Conservation (phyloP, 192 early-diverging fungal genomes). For the Backusella sp. region DNA sequence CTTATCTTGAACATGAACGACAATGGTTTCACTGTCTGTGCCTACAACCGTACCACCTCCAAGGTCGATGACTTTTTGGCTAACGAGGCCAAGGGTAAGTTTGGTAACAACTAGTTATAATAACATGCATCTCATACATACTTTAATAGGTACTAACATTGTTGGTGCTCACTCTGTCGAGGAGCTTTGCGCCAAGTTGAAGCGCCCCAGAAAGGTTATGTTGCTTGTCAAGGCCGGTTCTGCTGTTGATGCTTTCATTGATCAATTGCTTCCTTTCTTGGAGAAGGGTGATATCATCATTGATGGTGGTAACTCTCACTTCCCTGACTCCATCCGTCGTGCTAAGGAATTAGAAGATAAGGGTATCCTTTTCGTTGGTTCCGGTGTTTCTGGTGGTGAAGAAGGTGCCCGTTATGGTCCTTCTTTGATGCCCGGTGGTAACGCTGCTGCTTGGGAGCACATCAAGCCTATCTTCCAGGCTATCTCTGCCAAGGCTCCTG, state of each 20-base stretch:
- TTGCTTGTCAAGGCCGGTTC: slow-evolving; percentile 95
- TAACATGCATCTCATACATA: background rate
- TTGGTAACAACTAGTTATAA: background rate
- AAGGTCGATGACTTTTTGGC: slow-evolving; percentile 95
- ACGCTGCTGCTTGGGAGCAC: slow-evolving; percentile 86
- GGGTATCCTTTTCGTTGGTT: slow-evolving; percentile 93
- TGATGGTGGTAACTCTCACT: slow-evolving; percentile 99
- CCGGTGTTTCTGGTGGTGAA: slow-evolving; percentile 98
- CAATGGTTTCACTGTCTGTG: slow-evolving; percentile 91
- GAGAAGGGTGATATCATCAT: slow-evolving; percentile 95
- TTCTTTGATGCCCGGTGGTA: slow-evolving; percentile 97
- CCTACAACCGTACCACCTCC: slow-evolving; percentile 92
- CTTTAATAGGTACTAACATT: slow-evolving; percentile 75
- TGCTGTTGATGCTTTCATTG: slow-evolving; percentile 96
- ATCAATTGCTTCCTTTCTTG: slow-evolving; percentile 82
- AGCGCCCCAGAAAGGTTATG: slow-evolving; percentile 97
- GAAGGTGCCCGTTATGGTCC: slow-evolving; percentile 98
- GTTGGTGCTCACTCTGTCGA: slow-evolving; percentile 92
- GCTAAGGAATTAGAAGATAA: slow-evolving; percentile 85
- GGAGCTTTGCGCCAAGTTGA: slow-evolving; percentile 92
- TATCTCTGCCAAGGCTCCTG: slow-evolving; percentile 85
- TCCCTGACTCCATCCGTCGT: slow-evolving; percentile 92
- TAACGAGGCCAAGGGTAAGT: slow-evolving; percentile 94
- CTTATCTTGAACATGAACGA: slow-evolving; percentile 99
- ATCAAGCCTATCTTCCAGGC: slow-evolving; percentile 97